Percentiles rank a stretch among this genome's conserved stretches.
Conservation (phyloP, 768 basidiomycete genomes). For the Termitomyces bulborhizus region DNA sequence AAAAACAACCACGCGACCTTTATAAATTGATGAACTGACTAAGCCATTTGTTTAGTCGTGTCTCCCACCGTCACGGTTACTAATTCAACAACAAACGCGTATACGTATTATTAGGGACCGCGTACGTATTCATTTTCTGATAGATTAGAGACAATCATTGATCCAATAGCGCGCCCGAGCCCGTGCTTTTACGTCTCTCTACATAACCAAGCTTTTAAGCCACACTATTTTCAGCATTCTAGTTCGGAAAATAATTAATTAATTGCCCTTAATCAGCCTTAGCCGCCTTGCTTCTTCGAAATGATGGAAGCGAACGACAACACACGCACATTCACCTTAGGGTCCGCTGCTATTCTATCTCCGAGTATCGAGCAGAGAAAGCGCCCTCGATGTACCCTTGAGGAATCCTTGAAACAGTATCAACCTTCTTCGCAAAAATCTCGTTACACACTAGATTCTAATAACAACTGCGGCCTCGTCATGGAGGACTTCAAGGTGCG, state of each 20-base stretch:
- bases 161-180: not conserved
- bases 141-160: not conserved
- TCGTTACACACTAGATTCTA: slow-evolving; percentile 3
- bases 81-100: slow-evolving; percentile 4
- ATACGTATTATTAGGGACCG: not conserved
- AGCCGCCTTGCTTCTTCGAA: not conserved
- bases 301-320: not conserved
- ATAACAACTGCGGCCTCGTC: slow-evolving; percentile 14
- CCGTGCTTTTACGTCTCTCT: too few relatives aligned
- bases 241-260: slow-evolving; percentile 6
- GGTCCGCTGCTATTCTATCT: slow-evolving; percentile 2
- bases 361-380: slow-evolving; percentile 2
- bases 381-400: slow-evolving; percentile 4
- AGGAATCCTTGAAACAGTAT: not conserved
- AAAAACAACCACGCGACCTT: slow-evolving; percentile 21
- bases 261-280: slow-evolving; percentile 1
- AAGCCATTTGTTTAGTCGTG: slow-evolving; percentile 16
- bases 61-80: slow-evolving; percentile 7
- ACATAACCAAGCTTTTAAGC: not conserved
- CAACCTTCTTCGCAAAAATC: slow-evolving; percentile 8
- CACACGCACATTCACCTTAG: not conserved
- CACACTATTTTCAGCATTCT: not conserved
- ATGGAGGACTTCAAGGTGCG: slow-evolving; percentile 5
- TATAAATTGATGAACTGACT: slow-evolving; percentile 25
- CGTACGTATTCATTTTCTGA: not conserved